Conservation (phyloP, 2,329 filamentous ascomycete genomes). For the Cercospora beticola region DNA sequence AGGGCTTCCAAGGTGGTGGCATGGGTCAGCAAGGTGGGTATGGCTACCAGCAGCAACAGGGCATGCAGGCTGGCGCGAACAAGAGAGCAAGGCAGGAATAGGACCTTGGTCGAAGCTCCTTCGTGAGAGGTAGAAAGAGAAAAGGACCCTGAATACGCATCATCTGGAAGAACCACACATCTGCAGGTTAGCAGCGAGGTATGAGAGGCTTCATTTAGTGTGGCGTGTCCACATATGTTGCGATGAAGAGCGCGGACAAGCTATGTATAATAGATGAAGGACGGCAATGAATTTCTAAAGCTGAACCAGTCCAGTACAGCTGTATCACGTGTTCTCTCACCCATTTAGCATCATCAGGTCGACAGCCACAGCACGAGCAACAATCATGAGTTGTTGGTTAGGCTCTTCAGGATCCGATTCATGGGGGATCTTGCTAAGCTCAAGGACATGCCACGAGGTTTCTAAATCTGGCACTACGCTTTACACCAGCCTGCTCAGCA, state of each 20-base stretch:
- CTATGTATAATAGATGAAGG: not conserved
- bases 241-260: not conserved
- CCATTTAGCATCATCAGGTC: not conserved
- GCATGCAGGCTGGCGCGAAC: constrained; percentile 13
- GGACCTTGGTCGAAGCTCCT: not conserved
- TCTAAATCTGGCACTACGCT: not conserved
- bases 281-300: not conserved
- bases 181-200: not conserved
- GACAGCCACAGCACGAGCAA: not conserved
- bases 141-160: not conserved
- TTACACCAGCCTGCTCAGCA: not conserved
- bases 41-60: constrained; percentile 43
- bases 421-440: not conserved
- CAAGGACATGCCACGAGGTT: not conserved
- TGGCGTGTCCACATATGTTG: not conserved
- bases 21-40: constrained; percentile 40
- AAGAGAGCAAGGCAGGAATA: constrained; percentile 14
- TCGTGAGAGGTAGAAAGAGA: too few relatives aligned
- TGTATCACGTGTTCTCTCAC: not conserved
- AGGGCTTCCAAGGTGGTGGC: constrained; percentile 43
- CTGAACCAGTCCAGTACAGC: not conserved
- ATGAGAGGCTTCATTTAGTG: not conserved
- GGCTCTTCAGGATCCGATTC: not conserved
- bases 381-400: not conserved
- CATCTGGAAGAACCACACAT: not conserved